These are phyloP conservation scores for Acacia pycnantha DNA, from an alignment of 331 rosid genomes.

Conservation along the genomic window DNA sequence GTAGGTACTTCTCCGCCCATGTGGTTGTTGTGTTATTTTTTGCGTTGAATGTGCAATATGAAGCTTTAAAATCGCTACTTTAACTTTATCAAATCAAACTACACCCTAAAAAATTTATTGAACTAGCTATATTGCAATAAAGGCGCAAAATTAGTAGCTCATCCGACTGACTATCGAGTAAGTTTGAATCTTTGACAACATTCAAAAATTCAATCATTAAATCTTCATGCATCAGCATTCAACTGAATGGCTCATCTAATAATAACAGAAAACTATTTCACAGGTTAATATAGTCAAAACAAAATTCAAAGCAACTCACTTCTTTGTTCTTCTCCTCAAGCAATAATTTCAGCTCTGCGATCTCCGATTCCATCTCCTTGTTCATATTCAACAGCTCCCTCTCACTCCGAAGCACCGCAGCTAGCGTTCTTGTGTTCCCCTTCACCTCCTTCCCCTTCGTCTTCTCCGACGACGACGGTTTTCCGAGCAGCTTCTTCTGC, in stretches of 20 bases:
- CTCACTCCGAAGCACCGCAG: constrained; percentile 94
- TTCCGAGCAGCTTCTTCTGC: constrained; percentile 86
- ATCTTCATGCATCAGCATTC: too few species aligned
- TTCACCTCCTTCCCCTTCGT: constrained; percentile 63
- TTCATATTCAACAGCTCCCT: constrained; percentile 74
- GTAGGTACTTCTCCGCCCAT: too few species aligned
- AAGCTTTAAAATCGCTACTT: too few species aligned
- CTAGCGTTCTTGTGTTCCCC: constrained; percentile 83
- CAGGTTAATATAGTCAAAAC: not conserved
- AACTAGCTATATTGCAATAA: not conserved
- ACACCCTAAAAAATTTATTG: too few species aligned
- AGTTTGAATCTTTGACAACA: not conserved
- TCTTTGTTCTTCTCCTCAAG: constrained; percentile 76
- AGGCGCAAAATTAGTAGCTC: not conserved
- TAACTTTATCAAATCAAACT: too few species aligned
- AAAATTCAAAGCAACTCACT: constrained; percentile 35
- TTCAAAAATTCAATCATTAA: not conserved
- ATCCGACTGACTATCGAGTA: too few species aligned
- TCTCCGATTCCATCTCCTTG: constrained; percentile 70
- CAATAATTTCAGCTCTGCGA: constrained; percentile 51
- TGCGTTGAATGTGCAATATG: too few species aligned
- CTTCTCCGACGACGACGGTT: constrained; percentile 38
- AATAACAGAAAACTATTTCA: not conserved
- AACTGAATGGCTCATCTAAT: too few species aligned
- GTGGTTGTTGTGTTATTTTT: too few species aligned